Evolutionary conservation across 495 filamentous ascomycete genomes (phyloP).

Genomic region (Neurospora sp.): DNA sequence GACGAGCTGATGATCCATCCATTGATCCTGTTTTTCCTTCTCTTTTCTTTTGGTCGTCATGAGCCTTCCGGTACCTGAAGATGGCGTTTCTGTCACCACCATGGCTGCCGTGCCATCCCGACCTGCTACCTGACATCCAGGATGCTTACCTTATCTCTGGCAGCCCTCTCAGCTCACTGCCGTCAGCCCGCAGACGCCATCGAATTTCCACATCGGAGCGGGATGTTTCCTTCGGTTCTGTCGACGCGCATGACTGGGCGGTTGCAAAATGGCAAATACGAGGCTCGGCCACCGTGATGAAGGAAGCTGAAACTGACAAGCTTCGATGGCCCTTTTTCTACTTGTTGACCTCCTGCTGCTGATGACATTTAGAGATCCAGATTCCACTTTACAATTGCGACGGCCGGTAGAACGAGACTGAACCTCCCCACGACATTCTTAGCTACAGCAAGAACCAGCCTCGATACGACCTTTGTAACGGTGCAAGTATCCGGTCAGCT

Average conservation of each 20-base stretch:
- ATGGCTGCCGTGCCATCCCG: background rate
- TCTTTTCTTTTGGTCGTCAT: background rate
- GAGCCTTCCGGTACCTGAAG: background rate
- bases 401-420: too few relatives aligned
- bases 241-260: background rate
- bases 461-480: background rate
- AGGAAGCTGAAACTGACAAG: background rate
- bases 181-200: background rate
- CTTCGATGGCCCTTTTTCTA: background rate
- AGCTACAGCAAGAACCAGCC: background rate
- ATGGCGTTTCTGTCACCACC: background rate
- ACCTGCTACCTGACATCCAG: background rate
- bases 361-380: background rate
- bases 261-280: background rate
- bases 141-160: background rate
- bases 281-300: background rate
- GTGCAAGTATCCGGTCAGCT: background rate
- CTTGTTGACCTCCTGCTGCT: background rate
- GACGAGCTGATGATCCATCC: too few relatives aligned
- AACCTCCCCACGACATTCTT: background rate
- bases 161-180: background rate
- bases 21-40: background rate
- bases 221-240: background rate
- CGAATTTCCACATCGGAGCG: background rate
- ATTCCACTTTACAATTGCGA: background rate